Evolutionary conservation across 2,329 filamentous ascomycete genomes (phyloP).

Genomic region (Cordyceps sp.): DNA sequence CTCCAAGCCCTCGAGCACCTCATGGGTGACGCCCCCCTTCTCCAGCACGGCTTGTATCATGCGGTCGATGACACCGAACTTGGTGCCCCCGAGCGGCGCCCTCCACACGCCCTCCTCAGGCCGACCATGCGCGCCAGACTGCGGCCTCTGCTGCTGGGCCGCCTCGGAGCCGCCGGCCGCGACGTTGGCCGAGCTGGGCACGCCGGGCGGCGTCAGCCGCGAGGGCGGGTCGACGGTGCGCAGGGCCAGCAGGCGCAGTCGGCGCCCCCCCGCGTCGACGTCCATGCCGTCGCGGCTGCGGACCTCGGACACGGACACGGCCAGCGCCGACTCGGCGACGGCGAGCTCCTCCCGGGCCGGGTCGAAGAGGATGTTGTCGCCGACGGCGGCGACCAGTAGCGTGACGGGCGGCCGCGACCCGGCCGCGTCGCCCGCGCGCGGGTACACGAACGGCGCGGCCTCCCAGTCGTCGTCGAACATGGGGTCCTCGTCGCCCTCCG

Average conservation of each 20-base stretch:
- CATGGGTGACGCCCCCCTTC: conserved; percentile 66
- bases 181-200: conserved; percentile 46
- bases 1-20: conserved; percentile 69
- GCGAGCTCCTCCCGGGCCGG: conserved; percentile 81
- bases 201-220: conserved; percentile 52
- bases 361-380: conserved; percentile 84
- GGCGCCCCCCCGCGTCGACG: conserved; percentile 20
- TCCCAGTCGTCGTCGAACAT: conserved; percentile 98
- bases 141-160: too few species aligned
- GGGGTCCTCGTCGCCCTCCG: conserved; percentile 85
- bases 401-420: conserved; percentile 62
- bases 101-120: conserved; percentile 66
- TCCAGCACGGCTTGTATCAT: conserved; percentile 66
- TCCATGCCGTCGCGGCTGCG: conserved; percentile 19
- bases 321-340: conserved; percentile 78
- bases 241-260: conserved; percentile 48
- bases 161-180: conserved; percentile 25
- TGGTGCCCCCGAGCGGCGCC: conserved; percentile 69
- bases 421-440: conserved; percentile 22
- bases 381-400: conserved; percentile 74
- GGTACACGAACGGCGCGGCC: conserved; percentile 62
- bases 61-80: conserved; percentile 51
- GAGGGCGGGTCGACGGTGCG: conserved; percentile 62
- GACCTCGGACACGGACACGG: conserved; percentile 56
- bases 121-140: conserved; percentile 28